These are phyloP conservation scores for Fusarium torulosum DNA, from an alignment of 2,329 filamentous ascomycete species.

Conservation along the genomic window DNA sequence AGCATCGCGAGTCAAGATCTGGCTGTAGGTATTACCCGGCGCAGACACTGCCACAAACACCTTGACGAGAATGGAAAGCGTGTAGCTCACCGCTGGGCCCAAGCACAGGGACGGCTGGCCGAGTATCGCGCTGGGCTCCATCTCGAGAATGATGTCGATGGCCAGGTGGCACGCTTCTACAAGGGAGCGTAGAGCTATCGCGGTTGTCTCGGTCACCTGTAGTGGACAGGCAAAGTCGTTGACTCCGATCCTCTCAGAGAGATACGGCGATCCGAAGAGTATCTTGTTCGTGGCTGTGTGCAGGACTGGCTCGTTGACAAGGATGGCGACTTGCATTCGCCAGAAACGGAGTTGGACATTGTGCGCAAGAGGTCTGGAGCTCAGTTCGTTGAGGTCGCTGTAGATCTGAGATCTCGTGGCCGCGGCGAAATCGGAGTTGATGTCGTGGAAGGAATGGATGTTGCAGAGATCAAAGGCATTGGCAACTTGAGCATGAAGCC, in stretches of 20 bases:
- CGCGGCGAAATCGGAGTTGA: constrained; percentile 1
- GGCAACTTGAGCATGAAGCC: constrained; percentile 19
- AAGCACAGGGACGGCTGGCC: constrained; percentile 32
- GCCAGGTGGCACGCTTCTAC: constrained; percentile 32
- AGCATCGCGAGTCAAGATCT: constrained; percentile 3
- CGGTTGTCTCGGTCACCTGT: constrained; percentile 4
- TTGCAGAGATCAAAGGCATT: constrained; percentile 15
- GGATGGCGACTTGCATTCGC: constrained; percentile 18
- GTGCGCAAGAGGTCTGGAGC: constrained; percentile 16
- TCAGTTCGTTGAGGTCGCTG: constrained; percentile 1
- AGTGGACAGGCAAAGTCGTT: constrained; percentile 20
- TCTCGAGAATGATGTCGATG: constrained; percentile 20
- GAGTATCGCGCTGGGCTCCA: constrained; percentile 16
- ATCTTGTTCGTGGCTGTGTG: constrained; percentile 32
- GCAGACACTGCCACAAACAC: constrained; percentile 33
- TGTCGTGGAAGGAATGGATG: constrained; percentile 2
- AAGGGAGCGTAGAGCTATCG: constrained; percentile 15
- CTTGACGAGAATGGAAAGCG: constrained; percentile 36
- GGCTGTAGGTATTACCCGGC: constrained; percentile 32
- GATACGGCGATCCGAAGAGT: constrained; percentile 25
- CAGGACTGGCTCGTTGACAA: constrained; percentile 23
- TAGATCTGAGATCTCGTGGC: neutral
- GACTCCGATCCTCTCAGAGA: constrained; percentile 29
- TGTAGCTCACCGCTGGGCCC: constrained; percentile 31
- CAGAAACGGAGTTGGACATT: constrained; percentile 27